Percentiles rank a stretch among this genome's conserved stretches.
phyloP scores from a whole-genome alignment of 352 stramenopile genomes.

The Peronospora destructor region DNA sequence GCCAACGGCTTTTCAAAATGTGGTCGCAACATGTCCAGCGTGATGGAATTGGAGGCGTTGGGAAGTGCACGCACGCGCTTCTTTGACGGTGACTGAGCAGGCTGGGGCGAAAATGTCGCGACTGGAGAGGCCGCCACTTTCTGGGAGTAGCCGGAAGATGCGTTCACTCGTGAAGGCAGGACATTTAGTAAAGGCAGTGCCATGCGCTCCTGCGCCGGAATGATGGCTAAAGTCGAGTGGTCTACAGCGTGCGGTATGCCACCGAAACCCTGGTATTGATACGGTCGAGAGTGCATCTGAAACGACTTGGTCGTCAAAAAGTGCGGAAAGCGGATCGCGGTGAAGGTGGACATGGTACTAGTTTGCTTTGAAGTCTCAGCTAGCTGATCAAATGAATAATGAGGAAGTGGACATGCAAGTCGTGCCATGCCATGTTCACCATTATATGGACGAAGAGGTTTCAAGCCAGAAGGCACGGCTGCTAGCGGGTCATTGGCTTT shows the following conservation, averaged over 20 bases:
- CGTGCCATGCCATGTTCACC: constrained; percentile 8
- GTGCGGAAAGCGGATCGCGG: constrained; percentile 22
- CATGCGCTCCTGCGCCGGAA: constrained; percentile 43
- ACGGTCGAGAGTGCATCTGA: constrained; percentile 15
- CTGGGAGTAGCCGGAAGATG: constrained; percentile 8
- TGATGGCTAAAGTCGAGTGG: constrained; percentile 9
- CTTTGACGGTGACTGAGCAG: constrained; percentile 39
- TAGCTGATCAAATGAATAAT: constrained; percentile 31
- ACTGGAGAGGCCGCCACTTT: constrained; percentile 29
- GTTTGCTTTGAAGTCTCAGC: constrained; percentile 7
- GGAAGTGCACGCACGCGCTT: constrained; percentile 65
- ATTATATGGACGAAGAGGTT: constrained; percentile 10
- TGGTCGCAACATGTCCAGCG: constrained; percentile 55
- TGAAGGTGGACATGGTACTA: constrained; percentile 20
- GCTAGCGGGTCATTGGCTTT: constrained; percentile 21
- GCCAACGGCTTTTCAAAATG: constrained; percentile 74
- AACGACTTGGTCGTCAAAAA: constrained; percentile 19
- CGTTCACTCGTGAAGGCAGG: constrained; percentile 20
- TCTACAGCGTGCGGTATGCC: constrained; percentile 16
- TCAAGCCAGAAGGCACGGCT: constrained; percentile 25
- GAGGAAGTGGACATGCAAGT: constrained; percentile 14
- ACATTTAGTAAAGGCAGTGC: constrained; percentile 47
- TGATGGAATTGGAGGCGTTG: constrained; percentile 78
- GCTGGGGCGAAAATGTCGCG: constrained; percentile 10
- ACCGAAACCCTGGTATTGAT: constrained; percentile 16